phyloP scores from a whole-genome alignment of 2,329 filamentous ascomycete species.

The Penicillium decumbens region DNA sequence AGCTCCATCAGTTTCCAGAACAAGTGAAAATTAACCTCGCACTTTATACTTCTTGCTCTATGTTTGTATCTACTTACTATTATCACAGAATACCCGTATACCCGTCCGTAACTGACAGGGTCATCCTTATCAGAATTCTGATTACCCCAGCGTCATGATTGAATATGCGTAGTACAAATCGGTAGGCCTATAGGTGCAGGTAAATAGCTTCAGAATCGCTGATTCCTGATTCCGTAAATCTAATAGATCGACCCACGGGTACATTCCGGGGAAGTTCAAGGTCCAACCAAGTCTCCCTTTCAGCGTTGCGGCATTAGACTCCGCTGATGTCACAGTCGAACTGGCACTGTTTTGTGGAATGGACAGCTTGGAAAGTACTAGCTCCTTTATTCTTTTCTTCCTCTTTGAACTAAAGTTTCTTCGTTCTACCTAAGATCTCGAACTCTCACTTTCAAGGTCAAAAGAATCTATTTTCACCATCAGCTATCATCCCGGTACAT shows the following conservation, averaged over 20 bases:
- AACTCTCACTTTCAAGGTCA: background rate
- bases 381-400: background rate
- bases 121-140: background rate
- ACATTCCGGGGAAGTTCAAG: constrained; percentile 1
- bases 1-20: background rate
- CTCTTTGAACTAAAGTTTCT: background rate
- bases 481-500: background rate
- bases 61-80: background rate
- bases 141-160: background rate
- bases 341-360: background rate
- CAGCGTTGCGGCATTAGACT: background rate
- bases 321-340: constrained; percentile 6
- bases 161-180: background rate
- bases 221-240: background rate
- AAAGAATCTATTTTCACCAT: background rate
- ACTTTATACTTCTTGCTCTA: background rate
- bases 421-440: background rate
- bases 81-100: too few relatives aligned
- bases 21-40: background rate
- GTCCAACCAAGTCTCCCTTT: background rate
- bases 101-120: background rate
- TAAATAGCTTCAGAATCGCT: background rate
- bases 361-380: background rate
- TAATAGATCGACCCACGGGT: background rate
- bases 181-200: background rate